Evolutionary conservation across 1,284 basidiomycete genomes (phyloP).

Genomic region (Lentinula novae-zelandiae): DNA sequence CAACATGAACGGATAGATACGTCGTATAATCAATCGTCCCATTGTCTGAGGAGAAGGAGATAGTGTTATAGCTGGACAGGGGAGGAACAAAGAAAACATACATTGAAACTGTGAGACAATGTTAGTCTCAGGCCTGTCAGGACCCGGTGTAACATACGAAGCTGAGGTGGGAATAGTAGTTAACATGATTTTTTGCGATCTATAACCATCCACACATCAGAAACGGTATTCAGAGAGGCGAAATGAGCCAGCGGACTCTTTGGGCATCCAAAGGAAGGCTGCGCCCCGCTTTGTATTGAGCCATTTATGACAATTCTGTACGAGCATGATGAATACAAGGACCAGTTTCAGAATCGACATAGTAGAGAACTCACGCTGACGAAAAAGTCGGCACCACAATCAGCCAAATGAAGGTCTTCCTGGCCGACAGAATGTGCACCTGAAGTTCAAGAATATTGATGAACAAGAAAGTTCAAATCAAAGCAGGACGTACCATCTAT

Average conservation of each 20-base stretch:
- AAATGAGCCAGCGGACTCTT: conserved; percentile 43
- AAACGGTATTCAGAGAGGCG: neutral
- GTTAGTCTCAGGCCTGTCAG: conserved; percentile 42
- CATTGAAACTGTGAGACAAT: conserved; percentile 49
- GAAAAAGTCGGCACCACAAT: neutral
- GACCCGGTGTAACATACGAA: conserved; percentile 46
- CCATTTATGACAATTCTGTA: conserved; percentile 84
- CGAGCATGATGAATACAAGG: neutral
- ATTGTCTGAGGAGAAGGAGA: conserved; percentile 46
- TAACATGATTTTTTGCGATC: conserved; percentile 77
- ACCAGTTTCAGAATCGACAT: neutral
- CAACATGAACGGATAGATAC: conserved; percentile 52
- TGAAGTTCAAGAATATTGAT: conserved; percentile 13
- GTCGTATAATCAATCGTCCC: conserved; percentile 61
- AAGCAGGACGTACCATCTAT: conserved; percentile 50
- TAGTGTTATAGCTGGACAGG: neutral
- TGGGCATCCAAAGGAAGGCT: conserved; percentile 76
- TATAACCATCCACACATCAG: conserved; percentile 21
- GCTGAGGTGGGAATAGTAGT: conserved; percentile 73
- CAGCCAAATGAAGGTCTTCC: neutral
- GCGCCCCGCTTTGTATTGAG: conserved; percentile 68
- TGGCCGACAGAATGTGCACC: conserved; percentile 78
- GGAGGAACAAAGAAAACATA: conserved; percentile 24
- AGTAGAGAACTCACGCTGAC: conserved; percentile 40
- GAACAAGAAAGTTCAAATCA: too few species aligned